Base-by-base conservation (phyloP, 129 eudicot species). In the Oenanthe sinensis region DNA sequence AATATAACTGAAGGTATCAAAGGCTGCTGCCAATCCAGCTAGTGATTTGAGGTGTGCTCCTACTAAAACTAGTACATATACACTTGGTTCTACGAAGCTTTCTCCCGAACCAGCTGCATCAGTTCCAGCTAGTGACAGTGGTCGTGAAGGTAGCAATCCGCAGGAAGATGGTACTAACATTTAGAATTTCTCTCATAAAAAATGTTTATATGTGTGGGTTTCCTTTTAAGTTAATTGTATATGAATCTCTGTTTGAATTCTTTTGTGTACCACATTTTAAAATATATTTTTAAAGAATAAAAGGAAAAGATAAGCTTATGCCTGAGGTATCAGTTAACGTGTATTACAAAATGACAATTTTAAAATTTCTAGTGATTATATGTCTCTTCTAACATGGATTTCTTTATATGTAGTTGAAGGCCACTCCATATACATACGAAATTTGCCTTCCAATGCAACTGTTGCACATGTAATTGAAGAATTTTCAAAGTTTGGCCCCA, bases 351-450 rank as follows among this genome's bases (percentile, higher is more conserved):
- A 40, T 26, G 22, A 75, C n/a, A 20, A 68, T 60, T 63, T 0
- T 65, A n/a, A 65, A 26, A 63, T 37, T 80, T 44, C 15, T 70
- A 78, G 60, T 81, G 36, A 54, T 55, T 43, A 54, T 33, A 67
- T 63, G 13, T 68, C 45, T 24, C 20, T 72, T 45, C 49, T 79
- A 40, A 81, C 60, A 28, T 82, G 30, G 40, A 40, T 70, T 5
- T 75, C 26, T 24, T 78, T 60, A 58, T 67, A 45, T 74, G 40
- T n/a, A 89, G 93, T 83, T 81, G 96, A 88, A 86, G 97, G 98
- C 24, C 83, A 94, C 85, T 94, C 98, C 30, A 82, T 94, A 74
- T 88, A 91, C 54, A 84, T 94, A 78, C 85, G 97, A 63, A 90
- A 88, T 86, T 88, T 94, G 89, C 96, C 97, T 49, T 79, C 87